Conservation (phyloP, 148 eudicot species). For the Cornus florida region DNA sequence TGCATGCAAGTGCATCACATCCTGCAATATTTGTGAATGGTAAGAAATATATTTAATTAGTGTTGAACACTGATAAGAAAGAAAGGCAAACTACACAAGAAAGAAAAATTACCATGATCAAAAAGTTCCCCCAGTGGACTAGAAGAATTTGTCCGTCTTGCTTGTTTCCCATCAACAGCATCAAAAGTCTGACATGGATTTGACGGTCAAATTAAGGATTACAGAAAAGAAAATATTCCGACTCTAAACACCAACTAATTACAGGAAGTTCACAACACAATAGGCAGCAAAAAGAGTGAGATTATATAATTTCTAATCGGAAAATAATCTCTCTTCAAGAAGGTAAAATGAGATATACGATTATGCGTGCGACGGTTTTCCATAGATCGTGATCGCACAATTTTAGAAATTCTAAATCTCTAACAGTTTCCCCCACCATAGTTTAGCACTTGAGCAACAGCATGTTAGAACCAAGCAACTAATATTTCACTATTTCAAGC, state of each 20-base stretch:
- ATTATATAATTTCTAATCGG: background rate
- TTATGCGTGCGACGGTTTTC: background rate
- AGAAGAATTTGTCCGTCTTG: slow-evolving; percentile 96
- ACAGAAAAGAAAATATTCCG: background rate
- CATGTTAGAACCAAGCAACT: background rate
- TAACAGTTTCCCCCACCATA: too few relatives aligned
- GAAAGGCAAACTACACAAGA: background rate
- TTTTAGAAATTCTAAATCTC: background rate
- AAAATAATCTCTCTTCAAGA: background rate
- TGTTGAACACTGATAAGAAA: background rate
- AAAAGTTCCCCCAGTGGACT: slow-evolving; percentile 99
- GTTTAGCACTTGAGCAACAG: background rate
- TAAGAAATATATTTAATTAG: slow-evolving; percentile 7
- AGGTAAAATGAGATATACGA: background rate
- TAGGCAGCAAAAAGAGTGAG: background rate
- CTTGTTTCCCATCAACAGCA: slow-evolving; percentile 99
- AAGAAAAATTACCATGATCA: slow-evolving; percentile 72
- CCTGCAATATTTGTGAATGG: slow-evolving; percentile 48
- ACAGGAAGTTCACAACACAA: background rate
- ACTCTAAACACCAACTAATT: background rate
- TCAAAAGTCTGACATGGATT: slow-evolving; percentile 75
- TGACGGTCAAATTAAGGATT: background rate
- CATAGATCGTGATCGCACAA: background rate
- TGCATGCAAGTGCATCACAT: slow-evolving; percentile 90
- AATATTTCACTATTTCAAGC: background rate